Base-by-base conservation (phyloP, 176 grass and related monocot genomes). In the Hyparrhenia diplandra region DNA sequence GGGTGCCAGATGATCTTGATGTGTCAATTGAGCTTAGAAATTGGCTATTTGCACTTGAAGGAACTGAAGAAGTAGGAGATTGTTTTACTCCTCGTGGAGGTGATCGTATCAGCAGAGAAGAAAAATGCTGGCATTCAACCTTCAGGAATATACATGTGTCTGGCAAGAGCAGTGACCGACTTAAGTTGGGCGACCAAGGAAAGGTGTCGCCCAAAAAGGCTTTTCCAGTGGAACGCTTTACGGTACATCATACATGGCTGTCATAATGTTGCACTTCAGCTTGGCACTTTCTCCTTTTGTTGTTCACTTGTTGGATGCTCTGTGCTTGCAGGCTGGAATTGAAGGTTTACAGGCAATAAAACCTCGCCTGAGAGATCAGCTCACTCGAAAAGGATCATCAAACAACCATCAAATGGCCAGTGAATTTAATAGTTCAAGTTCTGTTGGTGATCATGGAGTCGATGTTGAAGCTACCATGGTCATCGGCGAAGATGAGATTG, bases 1-100 rank as follows among this genome's bases (percentile, higher is more conserved):
- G 85, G 78, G 89, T 95, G 85, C 97, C 97, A 81, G 97, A 99
- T 78, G 93, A 95, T 77, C 84, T 99, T 82, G 97, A 93, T 73
- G 84, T 96, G 73, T 95, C 87, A 74, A 82, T 99, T 73, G 84
- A 93, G 68, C 85, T 99, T 77, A 89, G 85, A 73, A 95, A 99
- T 82, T 99, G 97, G 97, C 76, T 99, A 45, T 99, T 99, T 4
- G 97, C 97, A 76, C 90, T 99, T 77, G 93, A 99, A 99, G 97
- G 97, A 73, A 80, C 85, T 31, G 85, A 95, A 41, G 90, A 95
- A 73, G 64, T 89, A 69, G 83, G 72, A 24, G 83, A 94, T 67
- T 79, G 62, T 85, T 90, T 78, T 80, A 78, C 86, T 29, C 83
- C 59, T 69, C 57, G 60, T 60, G 70, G 61, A 66, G 81, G 41